Percentiles rank a stretch among this genome's conserved stretches.
Conservation (phyloP, 352 stramenopile genomes). For the Phytophthora quininea region DNA sequence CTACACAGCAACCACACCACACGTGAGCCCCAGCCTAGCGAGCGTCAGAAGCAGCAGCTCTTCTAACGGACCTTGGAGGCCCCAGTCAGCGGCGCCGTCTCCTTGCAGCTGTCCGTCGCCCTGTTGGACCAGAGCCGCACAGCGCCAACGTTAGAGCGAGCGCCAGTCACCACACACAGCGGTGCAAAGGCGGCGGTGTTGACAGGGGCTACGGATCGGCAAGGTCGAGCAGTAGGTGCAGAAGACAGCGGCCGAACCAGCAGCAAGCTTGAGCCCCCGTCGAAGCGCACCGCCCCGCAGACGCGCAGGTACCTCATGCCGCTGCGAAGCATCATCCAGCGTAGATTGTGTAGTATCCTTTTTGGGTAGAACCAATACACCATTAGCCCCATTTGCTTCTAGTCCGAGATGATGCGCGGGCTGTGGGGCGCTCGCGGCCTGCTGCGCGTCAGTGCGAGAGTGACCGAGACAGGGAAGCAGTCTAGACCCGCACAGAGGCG, state of each 20-base stretch:
- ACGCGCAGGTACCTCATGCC: constrained; percentile 62
- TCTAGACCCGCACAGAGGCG: not conserved
- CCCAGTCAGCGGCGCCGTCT: constrained; percentile 48
- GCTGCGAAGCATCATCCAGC: constrained; percentile 54
- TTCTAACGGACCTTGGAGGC: constrained; percentile 24
- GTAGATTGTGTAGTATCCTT: not conserved
- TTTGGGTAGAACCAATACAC: not conserved
- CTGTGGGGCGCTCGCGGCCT: constrained; percentile 16
- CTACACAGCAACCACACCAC: not conserved
- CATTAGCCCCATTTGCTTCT: too few species aligned
- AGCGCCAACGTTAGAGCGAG: constrained; percentile 34
- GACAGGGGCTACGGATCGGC: too few species aligned
- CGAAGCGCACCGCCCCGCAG: constrained; percentile 11
- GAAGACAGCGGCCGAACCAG: constrained; percentile 13
- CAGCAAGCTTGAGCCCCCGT: not conserved
- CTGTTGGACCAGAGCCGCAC: constrained; percentile 45
- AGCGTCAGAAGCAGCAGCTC: not conserved
- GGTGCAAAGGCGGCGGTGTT: constrained; percentile 5
- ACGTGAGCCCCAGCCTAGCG: not conserved
- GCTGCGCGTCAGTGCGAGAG: not conserved
- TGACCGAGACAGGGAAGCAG: not conserved
- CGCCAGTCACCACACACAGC: constrained; percentile 6
- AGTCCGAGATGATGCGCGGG: constrained; percentile 1
- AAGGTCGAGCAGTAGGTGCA: too few species aligned
- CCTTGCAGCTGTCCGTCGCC: constrained; percentile 29